These are phyloP conservation scores for Casaregolazyma suthepensis DNA, from an alignment of 1,139 yeast species.

Conservation along the genomic window DNA sequence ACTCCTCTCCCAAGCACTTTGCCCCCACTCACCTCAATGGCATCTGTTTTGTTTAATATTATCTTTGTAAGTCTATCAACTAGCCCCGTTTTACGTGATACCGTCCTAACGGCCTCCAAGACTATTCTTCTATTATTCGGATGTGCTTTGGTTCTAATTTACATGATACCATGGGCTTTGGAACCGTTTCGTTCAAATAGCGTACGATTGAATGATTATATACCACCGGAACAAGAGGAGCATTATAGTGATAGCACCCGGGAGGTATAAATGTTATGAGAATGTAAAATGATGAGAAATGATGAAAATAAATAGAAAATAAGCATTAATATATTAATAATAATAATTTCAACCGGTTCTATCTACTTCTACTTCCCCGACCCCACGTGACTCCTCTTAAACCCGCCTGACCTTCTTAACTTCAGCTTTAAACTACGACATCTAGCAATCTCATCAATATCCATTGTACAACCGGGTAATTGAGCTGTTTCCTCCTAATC, in stretches of 20 bases:
- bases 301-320: too few species aligned
- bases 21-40: not conserved
- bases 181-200: slow-evolving; percentile 6
- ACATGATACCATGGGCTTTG: slow-evolving; percentile 8
- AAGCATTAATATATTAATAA: too few species aligned
- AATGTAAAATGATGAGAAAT: too few species aligned
- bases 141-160: slow-evolving; percentile 3
- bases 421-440: not conserved
- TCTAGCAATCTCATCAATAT: not conserved
- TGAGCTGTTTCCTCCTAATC: not conserved
- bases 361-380: not conserved
- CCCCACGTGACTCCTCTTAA: not conserved
- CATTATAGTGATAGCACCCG: not conserved
- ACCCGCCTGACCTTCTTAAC: not conserved
- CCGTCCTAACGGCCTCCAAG: not conserved
- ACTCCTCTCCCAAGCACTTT: not conserved
- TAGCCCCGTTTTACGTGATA: not conserved
- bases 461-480: not conserved
- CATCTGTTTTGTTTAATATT: slow-evolving; percentile 9
- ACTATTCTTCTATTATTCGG: slow-evolving; percentile 1
- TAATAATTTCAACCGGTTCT: not conserved
- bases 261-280: not conserved
- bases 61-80: slow-evolving; percentile 11
- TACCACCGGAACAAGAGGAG: not conserved
- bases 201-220: slow-evolving; percentile 1